Conservation (phyloP, 805 yeast species). For the Kuraishia hungarica region DNA sequence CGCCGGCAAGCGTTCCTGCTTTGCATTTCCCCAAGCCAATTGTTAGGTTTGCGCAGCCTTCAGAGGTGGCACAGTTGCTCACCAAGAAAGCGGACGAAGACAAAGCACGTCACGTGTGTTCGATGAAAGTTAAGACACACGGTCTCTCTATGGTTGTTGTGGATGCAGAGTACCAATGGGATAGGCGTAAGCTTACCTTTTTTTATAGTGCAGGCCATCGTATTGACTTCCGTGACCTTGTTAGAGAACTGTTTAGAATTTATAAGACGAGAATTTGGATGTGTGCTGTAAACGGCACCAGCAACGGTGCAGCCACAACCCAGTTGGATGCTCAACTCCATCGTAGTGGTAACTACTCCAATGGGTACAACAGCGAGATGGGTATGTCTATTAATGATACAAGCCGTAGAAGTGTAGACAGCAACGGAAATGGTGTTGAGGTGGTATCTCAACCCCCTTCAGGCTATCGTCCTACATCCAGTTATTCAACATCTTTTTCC, state of each 20-base stretch:
- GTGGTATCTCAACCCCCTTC: neutral
- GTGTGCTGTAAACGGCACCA: constrained; percentile 49
- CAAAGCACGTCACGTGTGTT: constrained; percentile 55
- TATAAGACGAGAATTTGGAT: constrained; percentile 84
- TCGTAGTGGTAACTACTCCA: neutral
- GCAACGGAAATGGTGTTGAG: neutral
- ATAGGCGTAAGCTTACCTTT: constrained; percentile 70
- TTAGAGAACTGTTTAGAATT: constrained; percentile 62
- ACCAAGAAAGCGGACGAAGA: constrained; percentile 61
- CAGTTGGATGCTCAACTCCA: neutral
- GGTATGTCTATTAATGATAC: neutral
- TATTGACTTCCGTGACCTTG: constrained; percentile 72
- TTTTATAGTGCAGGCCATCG: constrained; percentile 57
- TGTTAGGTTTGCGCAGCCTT: constrained; percentile 50
- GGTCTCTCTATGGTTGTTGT: constrained; percentile 48
- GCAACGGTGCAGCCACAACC: neutral
- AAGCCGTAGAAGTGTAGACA: neutral
- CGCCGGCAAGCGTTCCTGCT: constrained; percentile 27
- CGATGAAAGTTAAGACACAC: constrained; percentile 43
- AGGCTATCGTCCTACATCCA: neutral
- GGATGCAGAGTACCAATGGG: constrained; percentile 84
- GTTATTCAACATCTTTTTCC: neutral
- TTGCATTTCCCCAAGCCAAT: constrained; percentile 63
- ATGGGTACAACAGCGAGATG: neutral
- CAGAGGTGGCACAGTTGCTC: constrained; percentile 50